phyloP scores from a whole-genome alignment of 352 stramenopile species.

The Pythium chondricola region DNA sequence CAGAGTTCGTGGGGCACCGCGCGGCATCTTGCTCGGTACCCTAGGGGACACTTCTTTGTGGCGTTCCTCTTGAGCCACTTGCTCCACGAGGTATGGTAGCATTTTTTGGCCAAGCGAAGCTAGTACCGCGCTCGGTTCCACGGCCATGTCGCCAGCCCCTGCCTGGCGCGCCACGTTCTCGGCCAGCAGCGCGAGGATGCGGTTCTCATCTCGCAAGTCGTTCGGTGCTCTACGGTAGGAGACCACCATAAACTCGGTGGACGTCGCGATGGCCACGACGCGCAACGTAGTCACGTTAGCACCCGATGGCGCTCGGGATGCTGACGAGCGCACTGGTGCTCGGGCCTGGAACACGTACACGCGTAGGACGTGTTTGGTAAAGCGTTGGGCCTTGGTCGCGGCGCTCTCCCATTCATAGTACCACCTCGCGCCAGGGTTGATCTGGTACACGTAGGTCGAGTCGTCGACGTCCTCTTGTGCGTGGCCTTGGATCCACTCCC shows the following conservation, averaged over 20 bases:
- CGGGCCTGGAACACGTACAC: conserved; percentile 44
- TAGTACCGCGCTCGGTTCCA: conserved; percentile 11
- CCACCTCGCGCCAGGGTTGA: conserved; percentile 50
- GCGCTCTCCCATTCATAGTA: conserved; percentile 73
- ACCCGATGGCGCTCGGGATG: conserved; percentile 2
- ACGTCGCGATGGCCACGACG: conserved; percentile 35
- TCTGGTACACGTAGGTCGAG: conserved; percentile 35
- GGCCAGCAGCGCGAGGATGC: conserved; percentile 21
- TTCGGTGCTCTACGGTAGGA: conserved; percentile 52
- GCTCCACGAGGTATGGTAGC: conserved; percentile 12
- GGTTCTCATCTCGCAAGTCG: conserved; percentile 33
- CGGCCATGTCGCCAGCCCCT: conserved; percentile 3
- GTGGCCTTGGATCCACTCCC: conserved; percentile 52
- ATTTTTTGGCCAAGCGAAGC: conserved; percentile 14
- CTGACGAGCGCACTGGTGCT: no score
- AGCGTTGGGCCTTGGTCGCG: conserved; percentile 51
- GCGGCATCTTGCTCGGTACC: not conserved
- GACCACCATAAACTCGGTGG: conserved; percentile 54
- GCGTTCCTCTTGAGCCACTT: conserved; percentile 6
- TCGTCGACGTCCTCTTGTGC: conserved; percentile 9
- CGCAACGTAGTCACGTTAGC: conserved; percentile 20
- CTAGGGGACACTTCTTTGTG: conserved; percentile 5
- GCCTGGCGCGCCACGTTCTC: conserved; percentile 15
- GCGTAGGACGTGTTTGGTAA: conserved; percentile 52
- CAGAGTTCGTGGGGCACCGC: not conserved